A percentile compares a stretch with the other conserved stretches of the same genome.
These are phyloP conservation scores for Sporothrix schenckii DNA, from an alignment of 2,329 filamentous ascomycete species.

Conservation along the genomic window DNA sequence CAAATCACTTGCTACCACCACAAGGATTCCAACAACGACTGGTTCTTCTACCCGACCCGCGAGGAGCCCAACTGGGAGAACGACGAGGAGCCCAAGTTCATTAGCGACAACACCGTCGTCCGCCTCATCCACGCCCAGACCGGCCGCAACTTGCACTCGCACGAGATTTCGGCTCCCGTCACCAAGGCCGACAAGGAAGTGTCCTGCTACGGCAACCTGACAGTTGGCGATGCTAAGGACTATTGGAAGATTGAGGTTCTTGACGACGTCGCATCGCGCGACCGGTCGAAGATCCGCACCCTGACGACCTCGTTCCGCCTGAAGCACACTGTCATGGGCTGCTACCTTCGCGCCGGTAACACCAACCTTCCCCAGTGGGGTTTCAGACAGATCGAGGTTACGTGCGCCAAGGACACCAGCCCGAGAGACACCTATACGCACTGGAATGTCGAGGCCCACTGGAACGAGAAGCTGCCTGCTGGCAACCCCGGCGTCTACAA, in stretches of 20 bases:
- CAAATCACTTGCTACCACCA: constrained; percentile 99
- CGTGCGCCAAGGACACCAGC: constrained; percentile 90
- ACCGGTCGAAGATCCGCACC: constrained; percentile 83
- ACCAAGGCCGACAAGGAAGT: constrained; percentile 91
- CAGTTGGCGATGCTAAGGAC: constrained; percentile 94
- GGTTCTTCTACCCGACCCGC: constrained; percentile 98
- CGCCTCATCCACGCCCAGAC: constrained; percentile 94
- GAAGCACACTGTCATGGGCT: constrained; percentile 78
- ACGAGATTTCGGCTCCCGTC: constrained; percentile 83
- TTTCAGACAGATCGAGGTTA: constrained; percentile 99
- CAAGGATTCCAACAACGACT: constrained; percentile 99
- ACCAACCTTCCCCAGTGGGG: constrained; percentile 98
- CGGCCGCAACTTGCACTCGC: constrained; percentile 94
- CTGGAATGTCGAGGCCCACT: constrained; percentile 97
- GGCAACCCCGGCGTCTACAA: constrained; percentile 90
- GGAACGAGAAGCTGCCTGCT: constrained; percentile 87
- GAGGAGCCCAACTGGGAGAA: constrained; percentile 71
- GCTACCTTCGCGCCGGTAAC: constrained; percentile 93
- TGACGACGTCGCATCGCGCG: constrained; percentile 81
- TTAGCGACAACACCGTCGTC: constrained; percentile 75
- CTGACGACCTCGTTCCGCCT: constrained; percentile 92
- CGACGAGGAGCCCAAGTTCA: constrained; percentile 71
- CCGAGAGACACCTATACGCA: constrained; percentile 93
- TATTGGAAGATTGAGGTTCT: constrained; percentile 96
- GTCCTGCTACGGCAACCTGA: constrained; percentile 93